Percentiles rank a stretch among this genome's conserved stretches.
Conservation (phyloP, 306 rosid species). For the Malus domestica region DNA sequence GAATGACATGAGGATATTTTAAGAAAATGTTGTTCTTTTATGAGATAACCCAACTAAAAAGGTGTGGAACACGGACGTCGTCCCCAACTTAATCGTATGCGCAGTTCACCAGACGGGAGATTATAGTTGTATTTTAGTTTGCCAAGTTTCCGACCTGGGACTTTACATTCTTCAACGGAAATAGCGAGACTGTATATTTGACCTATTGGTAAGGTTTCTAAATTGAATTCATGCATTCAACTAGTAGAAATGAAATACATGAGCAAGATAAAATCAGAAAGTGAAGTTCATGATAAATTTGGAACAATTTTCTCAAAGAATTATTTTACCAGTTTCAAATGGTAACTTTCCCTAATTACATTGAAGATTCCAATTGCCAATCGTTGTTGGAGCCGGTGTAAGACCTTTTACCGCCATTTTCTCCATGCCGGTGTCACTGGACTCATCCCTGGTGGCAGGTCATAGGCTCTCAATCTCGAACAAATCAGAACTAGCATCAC, state of each 20-base stretch:
- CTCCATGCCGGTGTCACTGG: slow-evolving; percentile 38
- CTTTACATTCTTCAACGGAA: background rate
- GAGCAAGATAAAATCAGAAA: background rate
- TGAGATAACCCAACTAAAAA: background rate
- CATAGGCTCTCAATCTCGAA: slow-evolving; percentile 41
- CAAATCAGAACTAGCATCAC: slow-evolving; percentile 47
- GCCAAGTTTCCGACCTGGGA: background rate
- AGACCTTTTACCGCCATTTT: background rate
- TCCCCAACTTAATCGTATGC: too few species aligned
- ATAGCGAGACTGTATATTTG: background rate
- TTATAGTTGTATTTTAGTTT: too few species aligned
- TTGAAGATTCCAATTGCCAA: background rate
- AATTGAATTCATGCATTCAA: background rate
- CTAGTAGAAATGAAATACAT: background rate
- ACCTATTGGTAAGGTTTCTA: background rate
- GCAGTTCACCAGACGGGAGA: too few species aligned
- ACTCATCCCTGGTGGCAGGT: slow-evolving; percentile 19
- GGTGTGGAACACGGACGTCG: too few species aligned
- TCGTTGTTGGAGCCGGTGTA: background rate
- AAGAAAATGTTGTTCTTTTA: background rate
- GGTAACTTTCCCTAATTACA: background rate
- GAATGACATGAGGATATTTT: slow-evolving; percentile 11
- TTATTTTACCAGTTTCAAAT: background rate
- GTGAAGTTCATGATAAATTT: background rate
- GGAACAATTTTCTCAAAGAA: background rate